Conservation (phyloP, 352 stramenopile species). For the Phytophthora pini region DNA sequence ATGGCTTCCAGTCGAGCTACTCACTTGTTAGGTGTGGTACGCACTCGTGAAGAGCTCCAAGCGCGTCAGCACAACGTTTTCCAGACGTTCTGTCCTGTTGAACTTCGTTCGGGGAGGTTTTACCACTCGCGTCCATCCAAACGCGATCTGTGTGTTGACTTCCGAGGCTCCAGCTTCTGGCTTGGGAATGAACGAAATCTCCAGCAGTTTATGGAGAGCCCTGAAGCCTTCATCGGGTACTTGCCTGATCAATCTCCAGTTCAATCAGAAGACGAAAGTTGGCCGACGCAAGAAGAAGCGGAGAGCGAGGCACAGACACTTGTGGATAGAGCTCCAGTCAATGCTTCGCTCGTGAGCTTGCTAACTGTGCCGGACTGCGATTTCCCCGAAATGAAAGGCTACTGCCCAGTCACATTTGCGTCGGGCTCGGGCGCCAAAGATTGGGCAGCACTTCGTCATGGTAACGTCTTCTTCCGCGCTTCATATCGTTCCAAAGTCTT, state of each 20-base stretch:
- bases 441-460: conserved; percentile 39
- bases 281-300: conserved; percentile 32
- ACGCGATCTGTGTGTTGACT: conserved; percentile 56
- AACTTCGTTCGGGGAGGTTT: conserved; percentile 51
- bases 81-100: conserved; percentile 66
- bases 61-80: conserved; percentile 44
- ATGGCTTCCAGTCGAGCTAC: conserved; percentile 24
- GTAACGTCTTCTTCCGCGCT: conserved; percentile 65
- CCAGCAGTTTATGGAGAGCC: conserved; percentile 37
- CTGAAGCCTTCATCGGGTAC: conserved; percentile 44
- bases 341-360: conserved; percentile 70
- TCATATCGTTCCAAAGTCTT: conserved; percentile 67
- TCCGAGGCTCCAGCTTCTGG: conserved; percentile 47
- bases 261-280: conserved; percentile 14
- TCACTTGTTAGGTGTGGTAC: conserved; percentile 40
- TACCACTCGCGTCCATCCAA: conserved; percentile 26
- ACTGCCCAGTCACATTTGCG: conserved; percentile 76
- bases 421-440: conserved; percentile 49
- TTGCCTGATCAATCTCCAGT: conserved; percentile 15
- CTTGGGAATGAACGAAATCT: conserved; percentile 46
- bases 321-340: conserved; percentile 48
- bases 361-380: conserved; percentile 68
- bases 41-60: conserved; percentile 29
- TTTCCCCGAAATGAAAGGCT: conserved; percentile 77
- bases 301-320: conserved; percentile 40